Percentiles rank a stretch among this genome's conserved stretches.
phyloP scores from a whole-genome alignment of 257 asterid genomes.

The Mitragyna speciosa region DNA sequence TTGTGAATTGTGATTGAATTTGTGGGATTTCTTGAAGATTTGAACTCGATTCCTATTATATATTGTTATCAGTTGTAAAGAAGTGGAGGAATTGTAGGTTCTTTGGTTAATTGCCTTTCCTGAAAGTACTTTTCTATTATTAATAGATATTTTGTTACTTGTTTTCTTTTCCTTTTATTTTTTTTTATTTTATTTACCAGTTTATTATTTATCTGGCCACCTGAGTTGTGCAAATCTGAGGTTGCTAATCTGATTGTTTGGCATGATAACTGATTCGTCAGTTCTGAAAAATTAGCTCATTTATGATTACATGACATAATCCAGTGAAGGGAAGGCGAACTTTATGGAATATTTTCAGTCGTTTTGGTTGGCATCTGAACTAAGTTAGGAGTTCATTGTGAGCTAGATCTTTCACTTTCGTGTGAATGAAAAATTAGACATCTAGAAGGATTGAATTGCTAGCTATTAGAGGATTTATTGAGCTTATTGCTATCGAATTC shows the following conservation, averaged over 20 bases:
- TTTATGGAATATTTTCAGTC: neutral
- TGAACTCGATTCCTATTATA: neutral
- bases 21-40: neutral
- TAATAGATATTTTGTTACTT: neutral
- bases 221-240: neutral
- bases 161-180: neutral
- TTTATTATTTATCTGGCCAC: neutral
- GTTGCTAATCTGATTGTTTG: neutral
- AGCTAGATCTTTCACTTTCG: neutral
- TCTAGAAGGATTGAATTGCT: neutral
- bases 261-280: neutral
- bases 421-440: neutral
- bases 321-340: neutral
- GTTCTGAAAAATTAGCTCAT: neutral
- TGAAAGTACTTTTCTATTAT: neutral
- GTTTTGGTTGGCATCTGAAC: neutral
- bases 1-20: conserved; percentile 1
- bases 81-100: neutral
- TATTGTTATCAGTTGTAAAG: neutral
- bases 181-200: neutral
- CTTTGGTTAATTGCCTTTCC: neutral
- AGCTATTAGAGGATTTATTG: neutral
- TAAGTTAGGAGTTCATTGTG: neutral
- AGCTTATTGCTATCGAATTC: neutral
- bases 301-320: neutral